Evolutionary conservation across 2,329 filamentous ascomycete genomes (phyloP), one percentile per base, ranked within the genome.

Genomic region (Calonectria honghensis): DNA sequence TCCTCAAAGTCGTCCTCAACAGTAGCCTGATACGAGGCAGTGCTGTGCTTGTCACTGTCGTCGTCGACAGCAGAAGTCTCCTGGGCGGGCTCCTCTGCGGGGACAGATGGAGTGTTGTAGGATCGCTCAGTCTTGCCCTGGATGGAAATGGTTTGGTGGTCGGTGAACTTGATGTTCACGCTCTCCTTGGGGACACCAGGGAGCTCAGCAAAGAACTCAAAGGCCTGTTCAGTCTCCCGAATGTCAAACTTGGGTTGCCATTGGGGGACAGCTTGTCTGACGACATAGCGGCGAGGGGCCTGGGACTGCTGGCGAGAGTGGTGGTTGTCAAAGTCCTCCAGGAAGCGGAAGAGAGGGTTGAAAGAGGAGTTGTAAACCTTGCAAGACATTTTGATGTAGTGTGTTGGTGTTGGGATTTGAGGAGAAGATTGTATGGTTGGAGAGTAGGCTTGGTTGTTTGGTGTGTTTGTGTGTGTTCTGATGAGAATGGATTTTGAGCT

Each of bases 231-330:
- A 18, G 90, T 91, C 87, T 97, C 95, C 83, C 91, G 92, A 76
- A 96, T 89, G 81, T 96, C 94, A 82, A 96, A 96, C 85, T 92
- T 94, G 70, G 94, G 95, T 72, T 91, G 90, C 90, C 95, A 96
- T 81, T 90, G 87, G 54, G 87, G 88, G 61, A 89, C 79, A 37
- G 73, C 73, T 41, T 63, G 57, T 63, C 35, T 63, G 35, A 63
- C 57, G 24, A 63, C 37, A 20, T 63, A 63, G 69, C 81, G 81
- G 50, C 80, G 79, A 64, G 79, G 78, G 52, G 76, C 74, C 74
- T 77, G 75, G 63, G 75, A 75, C 11, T 63, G 57, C 75, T 88
- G 85, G 59, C 85, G 86, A 76, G 85, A 86, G 85, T 91, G 91
- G 82, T 85, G 87, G 52, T 32, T 48, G 82, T 93, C 91, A 77